phyloP scores from a whole-genome alignment of 140 eudicot species.

The Ambrosia hybrid region DNA sequence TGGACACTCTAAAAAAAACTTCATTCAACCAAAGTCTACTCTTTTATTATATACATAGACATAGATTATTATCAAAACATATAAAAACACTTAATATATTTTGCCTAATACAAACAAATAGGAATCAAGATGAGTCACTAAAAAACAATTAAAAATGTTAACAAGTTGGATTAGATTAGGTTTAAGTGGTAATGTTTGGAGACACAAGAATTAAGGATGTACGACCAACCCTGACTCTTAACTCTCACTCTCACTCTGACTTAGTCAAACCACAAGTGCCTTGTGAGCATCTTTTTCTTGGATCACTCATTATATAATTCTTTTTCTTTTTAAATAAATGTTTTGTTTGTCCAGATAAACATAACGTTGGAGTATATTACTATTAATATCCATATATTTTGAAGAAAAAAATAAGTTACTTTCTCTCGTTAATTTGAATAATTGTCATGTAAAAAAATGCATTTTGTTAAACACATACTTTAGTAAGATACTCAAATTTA shows the following conservation, averaged over 20 bases:
- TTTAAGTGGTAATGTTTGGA: constrained; percentile 28
- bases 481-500: no score
- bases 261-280: constrained; percentile 38
- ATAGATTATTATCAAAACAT: not conserved
- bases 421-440: no score
- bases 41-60: no score
- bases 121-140: constrained; percentile 27
- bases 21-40: no score
- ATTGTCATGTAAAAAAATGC: no score
- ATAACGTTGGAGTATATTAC: not conserved
- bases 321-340: not conserved
- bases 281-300: constrained; percentile 49
- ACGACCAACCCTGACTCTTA: constrained; percentile 40
- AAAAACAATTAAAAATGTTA: constrained; percentile 12
- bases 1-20: no score
- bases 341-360: not conserved
- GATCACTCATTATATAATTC: constrained; percentile 34
- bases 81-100: not conserved
- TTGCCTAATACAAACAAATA: constrained; percentile 38
- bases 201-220: constrained; percentile 47
- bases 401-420: no score
- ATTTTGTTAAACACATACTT: no score
- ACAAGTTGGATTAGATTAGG: constrained; percentile 36
- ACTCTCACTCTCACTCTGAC: constrained; percentile 37
- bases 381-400: no score